Percentiles rank a stretch among this genome's conserved stretches.
phyloP scores from a whole-genome alignment of 202 grass and related monocot genomes.

The Bolboschoenoplectus hybrid region DNA sequence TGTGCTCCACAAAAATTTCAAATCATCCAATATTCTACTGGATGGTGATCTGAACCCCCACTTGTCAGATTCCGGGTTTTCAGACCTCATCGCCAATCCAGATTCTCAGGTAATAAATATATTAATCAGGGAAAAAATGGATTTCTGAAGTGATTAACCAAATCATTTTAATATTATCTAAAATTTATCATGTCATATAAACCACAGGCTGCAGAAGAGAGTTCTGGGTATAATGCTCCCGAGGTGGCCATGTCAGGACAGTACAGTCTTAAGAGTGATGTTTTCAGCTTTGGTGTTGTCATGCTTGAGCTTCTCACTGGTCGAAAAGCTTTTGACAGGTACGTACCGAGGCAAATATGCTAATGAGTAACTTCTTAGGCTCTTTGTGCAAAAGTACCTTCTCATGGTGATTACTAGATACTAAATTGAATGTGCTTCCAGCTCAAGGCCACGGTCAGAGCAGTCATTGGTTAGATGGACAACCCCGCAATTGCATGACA shows the following conservation, averaged over 20 bases:
- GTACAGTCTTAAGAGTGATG: slow-evolving; percentile 78
- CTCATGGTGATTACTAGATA: background rate
- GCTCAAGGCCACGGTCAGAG: slow-evolving; percentile 53
- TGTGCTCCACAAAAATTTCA: slow-evolving; percentile 73
- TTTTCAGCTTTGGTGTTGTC: slow-evolving; percentile 90
- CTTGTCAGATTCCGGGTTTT: slow-evolving; percentile 85
- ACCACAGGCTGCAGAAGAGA: slow-evolving; percentile 64
- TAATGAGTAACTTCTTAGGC: background rate
- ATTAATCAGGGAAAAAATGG: background rate
- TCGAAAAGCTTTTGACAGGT: slow-evolving; percentile 85
- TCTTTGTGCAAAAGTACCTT: slow-evolving; percentile 24
- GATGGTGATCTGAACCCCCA: slow-evolving; percentile 81
- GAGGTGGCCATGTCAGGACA: slow-evolving; percentile 72
- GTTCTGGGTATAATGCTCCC: slow-evolving; percentile 72
- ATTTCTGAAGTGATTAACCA: background rate
- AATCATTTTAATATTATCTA: slow-evolving; percentile 23
- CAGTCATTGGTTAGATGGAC: slow-evolving; percentile 85
- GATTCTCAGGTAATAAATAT: slow-evolving; percentile 69
- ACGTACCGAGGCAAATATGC: slow-evolving; percentile 35
- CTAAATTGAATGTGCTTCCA: slow-evolving; percentile 37
- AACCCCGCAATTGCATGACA: slow-evolving; percentile 84
- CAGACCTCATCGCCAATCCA: slow-evolving; percentile 54
- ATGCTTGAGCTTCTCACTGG: slow-evolving; percentile 95
- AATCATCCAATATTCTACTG: slow-evolving; percentile 85
- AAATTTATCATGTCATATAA: slow-evolving; percentile 9